These are phyloP conservation scores for Gnaphalium uliginosum DNA, from an alignment of 129 eudicot genomes.

Conservation along the genomic window DNA sequence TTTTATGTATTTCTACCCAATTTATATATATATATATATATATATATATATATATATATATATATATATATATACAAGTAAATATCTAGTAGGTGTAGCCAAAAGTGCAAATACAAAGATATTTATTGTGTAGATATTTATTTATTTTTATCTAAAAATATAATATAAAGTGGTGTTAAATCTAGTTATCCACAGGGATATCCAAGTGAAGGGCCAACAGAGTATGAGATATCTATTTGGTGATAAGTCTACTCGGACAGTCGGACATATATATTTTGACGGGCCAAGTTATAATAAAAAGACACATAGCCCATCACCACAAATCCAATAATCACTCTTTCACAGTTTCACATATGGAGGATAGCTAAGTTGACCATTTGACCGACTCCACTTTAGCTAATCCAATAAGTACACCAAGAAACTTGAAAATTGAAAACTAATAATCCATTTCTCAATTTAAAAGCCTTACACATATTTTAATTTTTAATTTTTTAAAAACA, in stretches of 20 bases:
- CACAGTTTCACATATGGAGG: neutral
- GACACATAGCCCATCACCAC: neutral
- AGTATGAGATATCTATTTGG: conserved; percentile 25
- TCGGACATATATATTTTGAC: neutral
- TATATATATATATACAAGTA: conserved; percentile 32
- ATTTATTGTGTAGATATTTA: conserved; percentile 32
- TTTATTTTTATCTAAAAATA: neutral
- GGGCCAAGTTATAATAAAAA: neutral
- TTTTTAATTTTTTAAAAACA: no score
- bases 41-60: conserved; percentile 36
- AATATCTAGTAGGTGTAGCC: conserved; percentile 24
- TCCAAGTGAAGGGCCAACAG: conserved; percentile 47
- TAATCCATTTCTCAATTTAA: no score
- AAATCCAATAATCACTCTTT: neutral
- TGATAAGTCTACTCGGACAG: conserved; percentile 16
- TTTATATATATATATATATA: conserved; percentile 36
- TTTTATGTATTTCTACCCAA: neutral
- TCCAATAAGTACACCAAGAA: no score
- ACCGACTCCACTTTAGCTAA: no score
- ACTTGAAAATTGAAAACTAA: no score
- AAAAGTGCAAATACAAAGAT: conserved; percentile 29
- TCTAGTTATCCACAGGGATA: conserved; percentile 41
- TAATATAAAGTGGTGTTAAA: neutral
- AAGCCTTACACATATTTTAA: no score
- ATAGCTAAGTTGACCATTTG: no score